phyloP scores from a whole-genome alignment of 2,329 filamentous ascomycete species.

The Sclerotiophoma versabilis region DNA sequence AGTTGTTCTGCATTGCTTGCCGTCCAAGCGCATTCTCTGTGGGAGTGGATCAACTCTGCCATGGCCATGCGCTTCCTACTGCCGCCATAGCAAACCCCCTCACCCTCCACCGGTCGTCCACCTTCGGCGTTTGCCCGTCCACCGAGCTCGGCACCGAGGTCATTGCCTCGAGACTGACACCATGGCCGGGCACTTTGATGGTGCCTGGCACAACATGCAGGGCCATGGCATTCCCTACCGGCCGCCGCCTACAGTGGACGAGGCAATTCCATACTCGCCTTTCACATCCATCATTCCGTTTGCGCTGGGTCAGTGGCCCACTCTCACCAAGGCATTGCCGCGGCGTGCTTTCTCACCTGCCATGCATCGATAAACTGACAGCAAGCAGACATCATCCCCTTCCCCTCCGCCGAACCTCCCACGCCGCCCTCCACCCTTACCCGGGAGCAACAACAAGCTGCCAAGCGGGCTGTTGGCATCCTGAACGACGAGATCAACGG shows the following conservation, averaged over 20 bases:
- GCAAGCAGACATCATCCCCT: slow-evolving; percentile 54
- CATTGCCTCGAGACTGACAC: slow-evolving; percentile 4
- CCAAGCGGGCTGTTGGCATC: slow-evolving; percentile 65
- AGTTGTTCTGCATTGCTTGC: slow-evolving; percentile 2
- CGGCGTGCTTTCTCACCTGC: slow-evolving; percentile 27
- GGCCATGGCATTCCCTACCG: slow-evolving; percentile 45
- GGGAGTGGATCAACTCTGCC: slow-evolving; percentile 11
- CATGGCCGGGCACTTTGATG: slow-evolving; percentile 37
- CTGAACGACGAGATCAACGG: slow-evolving; percentile 74
- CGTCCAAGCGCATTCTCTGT: slow-evolving; percentile 10
- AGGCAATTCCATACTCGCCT: slow-evolving; percentile 82
- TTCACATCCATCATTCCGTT: slow-evolving; percentile 82
- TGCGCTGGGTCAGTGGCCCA: slow-evolving; percentile 67
- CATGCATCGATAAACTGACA: slow-evolving; percentile 22
- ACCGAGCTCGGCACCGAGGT: slow-evolving; percentile 5
- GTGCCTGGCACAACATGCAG: slow-evolving; percentile 43
- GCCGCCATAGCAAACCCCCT: slow-evolving; percentile 18
- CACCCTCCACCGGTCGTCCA: background rate
- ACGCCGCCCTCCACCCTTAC: slow-evolving; percentile 48
- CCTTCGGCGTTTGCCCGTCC: slow-evolving; percentile 4
- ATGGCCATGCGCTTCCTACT: slow-evolving; percentile 24
- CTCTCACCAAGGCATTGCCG: slow-evolving; percentile 25
- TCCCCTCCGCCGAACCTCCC: slow-evolving; percentile 52
- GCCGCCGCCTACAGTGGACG: slow-evolving; percentile 65
- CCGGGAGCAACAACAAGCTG: slow-evolving; percentile 57